Evolutionary conservation across 352 stramenopile genomes (phyloP), one percentile per base, ranked within the genome.

Genomic region (Phytophthora gonapodyides): DNA sequence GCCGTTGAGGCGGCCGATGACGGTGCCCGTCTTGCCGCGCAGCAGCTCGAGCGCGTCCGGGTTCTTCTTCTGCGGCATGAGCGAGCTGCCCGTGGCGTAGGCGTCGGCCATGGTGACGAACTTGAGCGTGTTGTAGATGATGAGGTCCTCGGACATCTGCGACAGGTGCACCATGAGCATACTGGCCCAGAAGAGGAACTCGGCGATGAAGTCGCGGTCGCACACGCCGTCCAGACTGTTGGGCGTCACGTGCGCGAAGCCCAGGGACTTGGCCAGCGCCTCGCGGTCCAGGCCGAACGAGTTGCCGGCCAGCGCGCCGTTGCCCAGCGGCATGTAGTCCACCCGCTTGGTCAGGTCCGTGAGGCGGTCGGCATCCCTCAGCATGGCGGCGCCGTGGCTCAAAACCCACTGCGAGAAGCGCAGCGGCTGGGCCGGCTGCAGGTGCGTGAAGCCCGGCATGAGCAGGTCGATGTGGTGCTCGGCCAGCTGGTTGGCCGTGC

Each of bases 41-140:
- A 99, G 78, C 53, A 99, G 84, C 81, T 99, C 97, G 19, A 99
- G 82, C 9, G 97, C 97, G 78, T 99, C 97, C 0, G 97, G 97
- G 78, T 99, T 99, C 80, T 99, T 99, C 93, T 99, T 99, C 80
- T 99, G 97, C n/a, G 97, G 97, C 97, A 99, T 99, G 45, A 99
- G 83, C 16, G 88, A 98, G 70, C 91, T 98, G 59, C 97, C 97
- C 1, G 97, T 99, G 52, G 94, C 97, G 83, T 99, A 99, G 7
- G 96, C 96, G 69, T 99, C 97, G 41, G 95, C 94, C 71, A 99
- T 98, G 13, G 91, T 93, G 48, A 99, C 93, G 64, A 94, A 97
- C 77, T 92, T 93, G 71, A 94, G 75, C 47, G 77, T 98, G 86
- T 91, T 98, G 93, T 88, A 98, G 71, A 99, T 99, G 72, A 99